Conservation (phyloP, 176 grass and related monocot genomes). For the Puccinellia tenuiflora region DNA sequence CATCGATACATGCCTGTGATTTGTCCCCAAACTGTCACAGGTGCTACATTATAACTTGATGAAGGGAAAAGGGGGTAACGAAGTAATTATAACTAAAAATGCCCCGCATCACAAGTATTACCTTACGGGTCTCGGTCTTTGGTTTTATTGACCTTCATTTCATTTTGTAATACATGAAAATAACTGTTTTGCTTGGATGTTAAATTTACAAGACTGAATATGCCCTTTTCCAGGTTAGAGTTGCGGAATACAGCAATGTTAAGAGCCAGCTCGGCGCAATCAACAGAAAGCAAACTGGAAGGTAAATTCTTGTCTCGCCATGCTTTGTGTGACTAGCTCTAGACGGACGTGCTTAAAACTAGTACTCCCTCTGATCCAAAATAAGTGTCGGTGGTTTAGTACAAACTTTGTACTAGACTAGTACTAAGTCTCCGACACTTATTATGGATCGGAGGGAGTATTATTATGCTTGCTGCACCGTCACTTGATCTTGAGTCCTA, state of each 20-base stretch:
- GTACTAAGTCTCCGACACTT: no score
- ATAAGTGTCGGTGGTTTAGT: no score
- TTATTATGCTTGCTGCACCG: neutral
- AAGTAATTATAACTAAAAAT: neutral
- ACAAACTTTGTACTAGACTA: no score
- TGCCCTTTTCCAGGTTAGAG: slow-evolving; percentile 47
- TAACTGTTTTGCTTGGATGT: neutral
- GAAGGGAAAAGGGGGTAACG: neutral
- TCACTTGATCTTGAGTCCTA: neutral
- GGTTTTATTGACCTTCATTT: neutral
- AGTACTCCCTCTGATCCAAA: no score
- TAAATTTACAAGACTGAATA: neutral
- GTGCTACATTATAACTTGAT: neutral
- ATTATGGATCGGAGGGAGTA: no score
- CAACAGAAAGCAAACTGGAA: slow-evolving; percentile 97
- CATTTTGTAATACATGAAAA: neutral
- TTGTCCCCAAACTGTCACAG: neutral
- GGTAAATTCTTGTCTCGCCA: slow-evolving; percentile 35
- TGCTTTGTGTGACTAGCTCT: neutral
- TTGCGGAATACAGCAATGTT: slow-evolving; percentile 83
- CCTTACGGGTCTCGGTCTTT: neutral
- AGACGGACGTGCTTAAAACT: neutral
- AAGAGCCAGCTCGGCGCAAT: slow-evolving; percentile 94
- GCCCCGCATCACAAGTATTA: neutral
- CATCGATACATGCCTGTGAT: neutral